A percentile compares a stretch with the other conserved stretches of the same genome.
Evolutionary conservation across 345 rosid species (phyloP).

Genomic region (Populus nigra): DNA sequence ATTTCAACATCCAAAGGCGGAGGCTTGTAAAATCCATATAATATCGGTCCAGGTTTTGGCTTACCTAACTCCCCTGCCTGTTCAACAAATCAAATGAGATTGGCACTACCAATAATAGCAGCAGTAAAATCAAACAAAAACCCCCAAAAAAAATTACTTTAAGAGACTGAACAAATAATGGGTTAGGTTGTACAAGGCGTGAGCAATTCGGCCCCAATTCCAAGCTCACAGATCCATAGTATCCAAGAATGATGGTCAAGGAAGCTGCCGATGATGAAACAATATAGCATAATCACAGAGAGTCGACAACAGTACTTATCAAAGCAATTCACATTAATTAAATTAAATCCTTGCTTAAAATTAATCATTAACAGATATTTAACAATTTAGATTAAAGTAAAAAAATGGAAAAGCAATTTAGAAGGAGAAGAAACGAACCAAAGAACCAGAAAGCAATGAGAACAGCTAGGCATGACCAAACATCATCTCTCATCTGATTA

Average conservation of each 20-base stretch:
- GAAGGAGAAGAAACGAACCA: conserved; percentile 32
- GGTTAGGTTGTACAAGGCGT: conserved; percentile 35
- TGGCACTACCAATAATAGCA: not conserved
- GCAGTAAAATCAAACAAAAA: conserved; percentile 1
- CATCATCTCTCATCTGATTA: conserved; percentile 30
- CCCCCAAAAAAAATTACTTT: conserved; percentile 24
- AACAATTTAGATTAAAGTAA: not conserved
- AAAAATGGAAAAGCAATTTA: not conserved
- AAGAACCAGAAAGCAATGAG: conserved; percentile 48
- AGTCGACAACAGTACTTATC: not conserved
- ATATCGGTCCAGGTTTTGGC: conserved; percentile 34
- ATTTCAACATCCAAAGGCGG: conserved; percentile 43
- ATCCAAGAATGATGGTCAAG: conserved; percentile 49
- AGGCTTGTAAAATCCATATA: conserved; percentile 42
- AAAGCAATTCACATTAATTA: not conserved
- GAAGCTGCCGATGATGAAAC: conserved; percentile 40
- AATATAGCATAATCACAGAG: not conserved
- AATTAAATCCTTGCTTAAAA: not conserved
- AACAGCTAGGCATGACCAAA: conserved; percentile 42
- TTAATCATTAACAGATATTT: not conserved
- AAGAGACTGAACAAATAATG: conserved; percentile 49
- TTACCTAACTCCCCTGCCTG: conserved; percentile 39
- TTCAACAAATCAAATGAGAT: conserved; percentile 16
- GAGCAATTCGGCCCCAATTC: conserved; percentile 48
- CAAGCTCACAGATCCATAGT: conserved; percentile 43